Conservation (phyloP, 371 early-diverging fungal species). For the Mycotypha africana region DNA sequence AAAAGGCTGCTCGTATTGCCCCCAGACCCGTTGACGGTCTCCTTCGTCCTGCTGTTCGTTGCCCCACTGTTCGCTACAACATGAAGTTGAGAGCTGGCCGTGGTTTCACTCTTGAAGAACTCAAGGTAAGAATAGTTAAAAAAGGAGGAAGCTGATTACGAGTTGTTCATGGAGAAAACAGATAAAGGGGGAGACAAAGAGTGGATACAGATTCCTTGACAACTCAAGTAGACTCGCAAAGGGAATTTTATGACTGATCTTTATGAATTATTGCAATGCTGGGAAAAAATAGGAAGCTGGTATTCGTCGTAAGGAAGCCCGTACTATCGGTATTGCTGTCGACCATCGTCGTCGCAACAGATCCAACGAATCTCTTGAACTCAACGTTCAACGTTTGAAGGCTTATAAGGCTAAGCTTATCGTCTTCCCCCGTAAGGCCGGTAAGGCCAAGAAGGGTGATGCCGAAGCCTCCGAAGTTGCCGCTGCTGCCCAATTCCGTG, state of each 20-base stretch:
- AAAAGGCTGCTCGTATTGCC: slow-evolving; percentile 95
- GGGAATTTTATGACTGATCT: too few relatives aligned
- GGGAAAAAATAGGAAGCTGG: slow-evolving; percentile 75
- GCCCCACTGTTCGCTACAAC: slow-evolving; percentile 99
- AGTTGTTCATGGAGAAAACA: too few relatives aligned
- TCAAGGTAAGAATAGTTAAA: slow-evolving; percentile 64
- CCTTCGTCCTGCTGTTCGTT: slow-evolving; percentile 97
- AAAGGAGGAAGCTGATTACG: too few relatives aligned
- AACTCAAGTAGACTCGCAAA: too few relatives aligned
- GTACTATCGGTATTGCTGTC: slow-evolving; percentile 96
- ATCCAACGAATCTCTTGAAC: slow-evolving; percentile 91
- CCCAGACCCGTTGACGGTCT: slow-evolving; percentile 98
- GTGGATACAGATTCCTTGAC: too few relatives aligned
- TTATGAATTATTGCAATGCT: too few relatives aligned
- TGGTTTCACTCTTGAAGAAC: slow-evolving; percentile 99
- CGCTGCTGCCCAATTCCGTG: slow-evolving; percentile 70
- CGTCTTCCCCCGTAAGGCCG: slow-evolving; percentile 91
- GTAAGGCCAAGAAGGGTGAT: slow-evolving; percentile 82
- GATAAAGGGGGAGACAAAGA: neutral
- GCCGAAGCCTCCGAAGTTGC: slow-evolving; percentile 61
- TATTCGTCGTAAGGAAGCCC: slow-evolving; percentile 92
- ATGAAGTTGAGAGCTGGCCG: slow-evolving; percentile 97
- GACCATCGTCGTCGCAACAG: slow-evolving; percentile 98
- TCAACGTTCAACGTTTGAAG: slow-evolving; percentile 97
- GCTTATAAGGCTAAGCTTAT: slow-evolving; percentile 93